Conservation (phyloP, 1,139 yeast genomes). For the Pichia terricola region DNA sequence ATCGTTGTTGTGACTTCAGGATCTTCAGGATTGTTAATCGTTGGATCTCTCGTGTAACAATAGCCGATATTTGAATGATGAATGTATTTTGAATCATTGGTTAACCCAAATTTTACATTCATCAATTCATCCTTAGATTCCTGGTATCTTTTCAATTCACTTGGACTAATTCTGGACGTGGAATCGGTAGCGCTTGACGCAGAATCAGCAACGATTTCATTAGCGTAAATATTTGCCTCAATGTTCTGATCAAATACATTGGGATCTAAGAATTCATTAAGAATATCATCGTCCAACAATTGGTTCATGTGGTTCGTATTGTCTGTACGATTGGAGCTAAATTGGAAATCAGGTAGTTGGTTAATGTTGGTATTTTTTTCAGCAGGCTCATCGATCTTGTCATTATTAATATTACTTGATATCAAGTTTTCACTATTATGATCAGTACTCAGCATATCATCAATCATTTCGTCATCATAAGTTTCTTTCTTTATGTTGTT, state of each 20-base stretch:
- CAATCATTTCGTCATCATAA: too few relatives aligned
- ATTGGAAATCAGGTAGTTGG: too few relatives aligned
- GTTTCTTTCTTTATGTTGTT: too few relatives aligned
- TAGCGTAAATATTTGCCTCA: not conserved
- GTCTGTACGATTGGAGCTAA: too few relatives aligned
- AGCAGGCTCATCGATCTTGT: too few relatives aligned
- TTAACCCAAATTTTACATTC: conserved; percentile 46
- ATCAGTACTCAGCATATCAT: too few relatives aligned
- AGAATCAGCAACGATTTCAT: conserved; percentile 1
- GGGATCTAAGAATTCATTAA: conserved; percentile 13
- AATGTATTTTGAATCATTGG: conserved; percentile 7
- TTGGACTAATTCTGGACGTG: conserved; percentile 19
- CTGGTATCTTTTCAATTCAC: conserved; percentile 30
- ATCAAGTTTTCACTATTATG: too few relatives aligned
- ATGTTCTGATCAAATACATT: conserved; percentile 5
- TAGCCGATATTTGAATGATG: conserved; percentile 10
- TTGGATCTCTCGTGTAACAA: conserved; percentile 8
- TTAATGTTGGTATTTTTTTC: too few relatives aligned
- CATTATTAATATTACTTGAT: too few relatives aligned
- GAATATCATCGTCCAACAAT: conserved; percentile 10
- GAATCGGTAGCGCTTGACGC: not conserved
- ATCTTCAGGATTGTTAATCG: conserved; percentile 8
- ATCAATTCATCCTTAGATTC: conserved; percentile 42
- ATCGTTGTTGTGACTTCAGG: conserved; percentile 19
- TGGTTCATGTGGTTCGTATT: too few relatives aligned